phyloP scores from a whole-genome alignment of 768 basidiomycete species.

The Lentinus brumalis region DNA sequence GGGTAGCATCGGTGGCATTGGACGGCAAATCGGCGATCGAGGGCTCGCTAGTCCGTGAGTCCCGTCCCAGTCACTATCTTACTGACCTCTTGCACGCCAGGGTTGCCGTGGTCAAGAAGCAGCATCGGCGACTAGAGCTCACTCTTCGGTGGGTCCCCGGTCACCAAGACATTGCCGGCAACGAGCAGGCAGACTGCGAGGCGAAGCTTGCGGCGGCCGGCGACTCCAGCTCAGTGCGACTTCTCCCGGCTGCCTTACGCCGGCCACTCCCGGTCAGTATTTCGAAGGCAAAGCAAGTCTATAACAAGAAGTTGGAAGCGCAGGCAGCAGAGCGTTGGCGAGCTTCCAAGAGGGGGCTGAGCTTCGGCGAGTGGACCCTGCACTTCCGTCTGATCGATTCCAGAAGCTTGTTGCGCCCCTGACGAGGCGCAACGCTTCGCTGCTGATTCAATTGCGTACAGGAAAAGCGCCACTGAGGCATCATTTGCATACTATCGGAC shows the following conservation, averaged over 20 bases:
- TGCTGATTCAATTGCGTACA: constrained; percentile 35
- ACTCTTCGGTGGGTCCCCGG: constrained; percentile 26
- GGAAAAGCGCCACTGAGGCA: constrained; percentile 34
- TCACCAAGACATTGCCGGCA: constrained; percentile 24
- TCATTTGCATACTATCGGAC: constrained; percentile 25
- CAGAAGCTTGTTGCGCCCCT: too few relatives aligned
- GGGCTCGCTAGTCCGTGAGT: neutral
- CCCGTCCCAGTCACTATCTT: constrained; percentile 12
- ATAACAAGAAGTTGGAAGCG: too few relatives aligned
- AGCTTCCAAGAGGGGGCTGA: too few relatives aligned
- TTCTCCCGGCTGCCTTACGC: too few relatives aligned
- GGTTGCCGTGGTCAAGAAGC: neutral
- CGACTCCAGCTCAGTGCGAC: too few relatives aligned
- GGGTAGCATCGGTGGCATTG: neutral
- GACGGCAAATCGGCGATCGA: neutral
- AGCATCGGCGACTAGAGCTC: neutral
- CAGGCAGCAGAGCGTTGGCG: too few relatives aligned
- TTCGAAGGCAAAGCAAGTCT: too few relatives aligned
- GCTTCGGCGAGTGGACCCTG: too few relatives aligned
- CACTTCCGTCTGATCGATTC: too few relatives aligned
- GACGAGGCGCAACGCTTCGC: neutral
- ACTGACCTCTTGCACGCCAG: constrained; percentile 1
- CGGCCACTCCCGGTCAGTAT: too few relatives aligned
- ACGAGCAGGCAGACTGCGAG: constrained; percentile 23
- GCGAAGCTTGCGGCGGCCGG: constrained; percentile 25